Percentiles rank a stretch among this genome's conserved stretches.
Conservation (phyloP, 2,329 filamentous ascomycete genomes). For the Fusarium drepaniforme region DNA sequence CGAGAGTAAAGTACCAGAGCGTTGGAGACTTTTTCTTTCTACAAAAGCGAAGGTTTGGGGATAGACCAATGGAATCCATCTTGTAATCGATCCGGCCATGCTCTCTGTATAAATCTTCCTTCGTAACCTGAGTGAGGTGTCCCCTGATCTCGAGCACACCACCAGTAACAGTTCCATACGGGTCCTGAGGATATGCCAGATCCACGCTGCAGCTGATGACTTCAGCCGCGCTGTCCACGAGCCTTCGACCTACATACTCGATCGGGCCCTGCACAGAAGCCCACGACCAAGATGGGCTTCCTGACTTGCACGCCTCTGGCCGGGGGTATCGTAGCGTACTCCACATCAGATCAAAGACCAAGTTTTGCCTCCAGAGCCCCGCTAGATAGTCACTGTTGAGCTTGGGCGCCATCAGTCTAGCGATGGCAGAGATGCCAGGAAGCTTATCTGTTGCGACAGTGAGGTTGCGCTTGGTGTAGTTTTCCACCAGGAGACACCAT, state of each 20-base stretch:
- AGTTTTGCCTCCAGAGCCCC: background rate
- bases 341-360: background rate
- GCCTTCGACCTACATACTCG: background rate
- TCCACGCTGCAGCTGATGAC: background rate
- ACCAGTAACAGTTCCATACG: background rate
- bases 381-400: background rate
- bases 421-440: background rate
- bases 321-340: background rate
- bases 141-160: background rate
- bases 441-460: background rate
- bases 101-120: background rate
- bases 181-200: background rate
- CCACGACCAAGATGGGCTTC: background rate
- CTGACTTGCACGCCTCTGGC: background rate
- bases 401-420: background rate
- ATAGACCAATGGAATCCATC: background rate
- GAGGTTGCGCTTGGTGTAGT: background rate
- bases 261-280: background rate
- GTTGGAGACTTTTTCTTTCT: background rate
- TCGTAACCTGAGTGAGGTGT: background rate
- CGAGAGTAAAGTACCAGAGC: background rate
- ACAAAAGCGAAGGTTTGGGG: background rate
- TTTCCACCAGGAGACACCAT: background rate
- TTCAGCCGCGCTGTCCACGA: background rate
- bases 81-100: background rate